Evolutionary conservation across 495 filamentous ascomycete genomes (phyloP), one percentile per base, ranked within the genome.

Genomic region (Trypethelium eluteriae): DNA sequence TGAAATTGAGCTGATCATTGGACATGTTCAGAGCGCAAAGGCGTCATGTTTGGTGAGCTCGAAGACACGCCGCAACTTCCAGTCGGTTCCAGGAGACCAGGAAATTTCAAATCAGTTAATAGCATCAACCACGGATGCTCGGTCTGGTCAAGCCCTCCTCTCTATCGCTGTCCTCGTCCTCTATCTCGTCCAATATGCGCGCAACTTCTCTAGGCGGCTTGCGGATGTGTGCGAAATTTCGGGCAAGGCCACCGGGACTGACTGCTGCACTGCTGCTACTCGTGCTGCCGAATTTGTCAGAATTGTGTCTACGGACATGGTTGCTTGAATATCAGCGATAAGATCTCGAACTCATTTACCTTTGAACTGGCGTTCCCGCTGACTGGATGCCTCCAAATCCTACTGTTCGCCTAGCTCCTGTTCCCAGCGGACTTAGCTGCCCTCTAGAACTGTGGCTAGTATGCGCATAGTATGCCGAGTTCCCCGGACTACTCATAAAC

Each of bases 401-500:
- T 35, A 59, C 53, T 9, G 32, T 18, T 59, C 36, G 11, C 32
- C 53, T 59, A 1, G 18, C 25, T 36, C 36, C 25, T 34, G 1
- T 59, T 59, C 53, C 32, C 5, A 59, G 18, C 32, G 53, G 53
- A 36, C 53, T 59, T 36, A 4, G 32, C 53, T 59, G 53, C 1
- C 53, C 53, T 35, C 32, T 11, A 59, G 53, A 59, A 14, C 53
- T 10, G 3, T 59, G 53, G 9, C 53, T 59, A 14, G 53, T 35
- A 36, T 59, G 53, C 0, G 11, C 53, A 59, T 59, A 59, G 53
- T 59, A 9, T 7, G 32, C 53, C 5, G 53, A 59, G 32, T 59
- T 59, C 7, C 53, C 53, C 14, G 53, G 53, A 59, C 53, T 59
- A 36, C 53, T 59, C 53, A 59, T 59, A 14, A 59, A 59, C 53